Base-by-base conservation (phyloP, 164 flowering plant genomes). In the Tetrastigma voinierianum region DNA sequence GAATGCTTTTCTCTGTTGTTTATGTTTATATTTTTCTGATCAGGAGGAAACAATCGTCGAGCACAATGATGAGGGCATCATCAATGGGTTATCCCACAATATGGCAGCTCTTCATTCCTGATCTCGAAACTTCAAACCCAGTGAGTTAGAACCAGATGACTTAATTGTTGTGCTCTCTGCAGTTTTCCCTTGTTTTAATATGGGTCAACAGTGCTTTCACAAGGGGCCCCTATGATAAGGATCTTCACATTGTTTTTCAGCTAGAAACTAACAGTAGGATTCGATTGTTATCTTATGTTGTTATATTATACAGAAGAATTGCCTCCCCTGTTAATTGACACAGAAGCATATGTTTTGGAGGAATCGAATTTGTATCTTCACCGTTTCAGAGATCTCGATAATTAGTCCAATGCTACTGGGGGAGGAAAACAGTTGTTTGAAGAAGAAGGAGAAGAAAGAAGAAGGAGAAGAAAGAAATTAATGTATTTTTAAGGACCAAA, bases 11-110 rank as follows among this genome's bases (percentile, higher is more conserved):
- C 12, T 51, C 23, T 53, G 25, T 10, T 57, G 10, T 49, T 20
- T 3, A 25, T 14, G 13, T 57, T 56, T 47, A 18, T 56, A 2
- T 25, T 59, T 46, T 51, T 20, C 52, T 7, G 65, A 20, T 46
- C 75, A 78, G 79, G 83, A 73, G 57, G 85, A 78, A 48, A 21
- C 81, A 53, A 81, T 76, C 61, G 61, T 45, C n/a, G 87, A 81
- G 72, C 76, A 71, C 32, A 72, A 46, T 19, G 88, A 83, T 24
- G 84, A 80, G 69, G 68, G 46, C 20, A 73, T n/a, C n/a, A n/a
- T 83, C 11, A 83, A 83, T 57, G 82, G 67, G 20, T 46, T 88
- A 63, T 51, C 83, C 5, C 77, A 77, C 13, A 75, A 81, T 59
- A 68, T 88, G n/a, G 83, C 76, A 61, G 73, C 78, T 40, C 73